phyloP scores from a whole-genome alignment of 2,329 filamentous ascomycete species.

The Cryoendolithus antarcticus region DNA sequence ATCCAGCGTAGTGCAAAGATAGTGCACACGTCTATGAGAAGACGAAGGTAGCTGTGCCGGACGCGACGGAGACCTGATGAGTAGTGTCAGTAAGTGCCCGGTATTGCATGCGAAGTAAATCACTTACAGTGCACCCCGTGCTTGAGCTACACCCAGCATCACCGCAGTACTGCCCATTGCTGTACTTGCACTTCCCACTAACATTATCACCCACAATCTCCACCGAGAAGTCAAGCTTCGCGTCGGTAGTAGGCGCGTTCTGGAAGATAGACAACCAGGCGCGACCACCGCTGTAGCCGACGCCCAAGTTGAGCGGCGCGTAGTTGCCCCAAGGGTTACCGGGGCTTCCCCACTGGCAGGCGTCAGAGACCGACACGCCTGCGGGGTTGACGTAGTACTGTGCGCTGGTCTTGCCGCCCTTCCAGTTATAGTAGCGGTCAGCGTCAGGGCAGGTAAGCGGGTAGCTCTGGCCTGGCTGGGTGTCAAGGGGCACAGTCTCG shows the following conservation, averaged over 20 bases:
- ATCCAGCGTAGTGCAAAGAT: too few species aligned
- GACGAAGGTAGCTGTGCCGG: slow-evolving; percentile 39
- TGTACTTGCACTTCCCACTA: slow-evolving; percentile 51
- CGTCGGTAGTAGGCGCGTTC: slow-evolving; percentile 63
- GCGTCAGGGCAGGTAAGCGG: slow-evolving; percentile 65
- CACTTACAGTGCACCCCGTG: slow-evolving; percentile 69
- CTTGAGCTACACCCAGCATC: slow-evolving; percentile 35
- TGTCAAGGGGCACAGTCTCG: slow-evolving; percentile 67
- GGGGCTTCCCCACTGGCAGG: slow-evolving; percentile 63
- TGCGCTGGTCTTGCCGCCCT: slow-evolving; percentile 63
- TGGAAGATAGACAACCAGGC: slow-evolving; percentile 78
- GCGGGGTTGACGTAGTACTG: slow-evolving; percentile 95
- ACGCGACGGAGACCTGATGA: slow-evolving; percentile 35
- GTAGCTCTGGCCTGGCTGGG: slow-evolving; percentile 44
- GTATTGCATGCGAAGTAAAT: slow-evolving; percentile 13
- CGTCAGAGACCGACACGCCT: slow-evolving; percentile 52
- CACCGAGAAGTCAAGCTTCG: slow-evolving; percentile 65
- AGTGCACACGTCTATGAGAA: slow-evolving; percentile 14
- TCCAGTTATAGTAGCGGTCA: slow-evolving; percentile 63
- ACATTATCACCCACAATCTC: slow-evolving; percentile 57
- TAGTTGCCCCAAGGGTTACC: slow-evolving; percentile 60
- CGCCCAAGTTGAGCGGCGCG: slow-evolving; percentile 75
- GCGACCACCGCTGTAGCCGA: slow-evolving; percentile 55
- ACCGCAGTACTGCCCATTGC: slow-evolving; percentile 50
- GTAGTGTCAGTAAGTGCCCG: slow-evolving; percentile 7